Conservation (phyloP, 495 filamentous ascomycete species). For the Achaetomiella virescens region DNA sequence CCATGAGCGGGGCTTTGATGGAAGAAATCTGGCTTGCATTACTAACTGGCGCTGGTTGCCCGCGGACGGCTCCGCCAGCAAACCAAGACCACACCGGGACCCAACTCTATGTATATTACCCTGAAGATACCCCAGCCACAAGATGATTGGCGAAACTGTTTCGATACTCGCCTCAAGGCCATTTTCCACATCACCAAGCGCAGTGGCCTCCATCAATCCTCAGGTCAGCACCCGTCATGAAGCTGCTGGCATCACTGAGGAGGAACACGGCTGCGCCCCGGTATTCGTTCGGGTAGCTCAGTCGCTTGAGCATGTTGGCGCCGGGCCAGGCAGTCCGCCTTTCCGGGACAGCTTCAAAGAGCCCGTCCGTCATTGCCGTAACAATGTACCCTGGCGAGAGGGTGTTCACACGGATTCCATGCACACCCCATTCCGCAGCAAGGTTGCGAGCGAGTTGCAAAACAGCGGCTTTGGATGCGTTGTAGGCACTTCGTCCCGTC, state of each 20-base stretch:
- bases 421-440: slow-evolving; percentile 78
- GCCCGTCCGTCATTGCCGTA: slow-evolving; percentile 78
- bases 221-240: slow-evolving; percentile 78
- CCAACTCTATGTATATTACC: slow-evolving; percentile 5
- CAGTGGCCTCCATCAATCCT: slow-evolving; percentile 77
- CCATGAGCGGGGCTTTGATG: neutral
- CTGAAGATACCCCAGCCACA: neutral
- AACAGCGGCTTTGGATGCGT: slow-evolving; percentile 83
- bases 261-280: slow-evolving; percentile 76
- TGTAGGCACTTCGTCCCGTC: slow-evolving; percentile 62
- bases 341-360: slow-evolving; percentile 73
- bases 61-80: neutral
- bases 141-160: neutral
- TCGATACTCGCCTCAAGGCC: neutral
- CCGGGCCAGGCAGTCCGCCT: slow-evolving; percentile 70
- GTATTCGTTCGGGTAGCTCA: slow-evolving; percentile 78
- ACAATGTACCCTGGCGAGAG: slow-evolving; percentile 93
- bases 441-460: slow-evolving; percentile 79
- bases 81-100: neutral
- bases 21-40: neutral
- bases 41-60: neutral
- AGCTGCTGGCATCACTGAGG: slow-evolving; percentile 77
- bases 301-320: slow-evolving; percentile 80
- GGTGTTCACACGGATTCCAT: slow-evolving; percentile 91
- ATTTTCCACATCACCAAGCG: slow-evolving; percentile 52